Conservation (phyloP, 2,329 filamentous ascomycete species). For the Penicillium sp. region DNA sequence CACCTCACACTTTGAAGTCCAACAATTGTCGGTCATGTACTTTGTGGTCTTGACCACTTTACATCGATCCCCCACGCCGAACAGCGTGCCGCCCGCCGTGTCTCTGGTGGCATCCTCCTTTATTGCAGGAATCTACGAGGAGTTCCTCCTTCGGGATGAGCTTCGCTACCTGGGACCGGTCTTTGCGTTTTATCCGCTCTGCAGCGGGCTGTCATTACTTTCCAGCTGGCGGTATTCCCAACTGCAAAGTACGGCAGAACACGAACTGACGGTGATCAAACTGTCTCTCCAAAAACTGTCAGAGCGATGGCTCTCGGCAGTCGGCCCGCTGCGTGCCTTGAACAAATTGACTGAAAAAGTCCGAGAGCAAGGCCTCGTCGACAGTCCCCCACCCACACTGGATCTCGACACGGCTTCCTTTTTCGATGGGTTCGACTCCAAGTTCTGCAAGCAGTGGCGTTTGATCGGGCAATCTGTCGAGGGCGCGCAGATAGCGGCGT, state of each 20-base stretch:
- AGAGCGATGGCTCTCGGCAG: conserved; percentile 22
- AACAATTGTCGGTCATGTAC: conserved; percentile 35
- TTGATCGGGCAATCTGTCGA: conserved; percentile 15
- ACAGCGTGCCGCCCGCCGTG: conserved; percentile 30
- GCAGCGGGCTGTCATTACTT: conserved; percentile 36
- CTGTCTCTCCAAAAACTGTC: conserved; percentile 25
- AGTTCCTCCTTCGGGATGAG: conserved; percentile 38
- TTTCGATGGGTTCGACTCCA: conserved; percentile 20
- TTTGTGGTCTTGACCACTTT: conserved; percentile 37
- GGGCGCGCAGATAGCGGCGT: background rate
- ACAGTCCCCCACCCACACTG: conserved; percentile 11
- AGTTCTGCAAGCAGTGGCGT: conserved; percentile 20
- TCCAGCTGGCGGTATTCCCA: conserved; percentile 34
- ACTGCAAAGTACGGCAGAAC: conserved; percentile 21
- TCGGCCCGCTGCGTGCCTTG: conserved; percentile 18
- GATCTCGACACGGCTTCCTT: conserved; percentile 17
- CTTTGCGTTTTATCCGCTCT: conserved; percentile 39
- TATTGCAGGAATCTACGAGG: conserved; percentile 39
- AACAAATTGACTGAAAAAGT: conserved; percentile 23
- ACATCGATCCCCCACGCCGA: conserved; percentile 28
- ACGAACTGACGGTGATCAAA: conserved; percentile 22
- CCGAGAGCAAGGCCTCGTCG: conserved; percentile 16
- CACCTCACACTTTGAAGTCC: conserved; percentile 28
- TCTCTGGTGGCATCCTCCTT: conserved; percentile 39
- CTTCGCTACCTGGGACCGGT: conserved; percentile 37